Evolutionary conservation across 768 basidiomycete species (phyloP).

Genomic region (Amanita subjunquillea): DNA sequence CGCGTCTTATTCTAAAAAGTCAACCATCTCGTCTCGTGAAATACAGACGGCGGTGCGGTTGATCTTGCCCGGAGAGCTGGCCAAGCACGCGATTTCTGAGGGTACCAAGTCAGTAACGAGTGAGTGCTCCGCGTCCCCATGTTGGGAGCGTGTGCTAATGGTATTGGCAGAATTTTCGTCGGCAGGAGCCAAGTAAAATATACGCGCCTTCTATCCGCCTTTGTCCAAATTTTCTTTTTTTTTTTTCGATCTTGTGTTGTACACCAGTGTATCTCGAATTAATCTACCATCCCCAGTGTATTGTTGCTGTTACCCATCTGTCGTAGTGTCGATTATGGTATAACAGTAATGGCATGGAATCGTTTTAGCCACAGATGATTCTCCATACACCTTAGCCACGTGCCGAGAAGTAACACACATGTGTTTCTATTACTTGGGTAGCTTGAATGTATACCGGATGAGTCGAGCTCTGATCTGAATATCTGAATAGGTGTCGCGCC

Average conservation of each 20-base stretch:
- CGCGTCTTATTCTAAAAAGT: constrained; percentile 97
- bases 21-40: constrained; percentile 96
- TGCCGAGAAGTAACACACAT: too few relatives aligned
- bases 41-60: constrained; percentile 95
- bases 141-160: background rate
- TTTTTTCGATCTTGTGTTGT: constrained; percentile 12
- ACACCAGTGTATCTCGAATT: constrained; percentile 18
- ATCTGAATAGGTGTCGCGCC: too few relatives aligned
- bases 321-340: constrained; percentile 5
- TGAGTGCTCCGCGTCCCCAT: constrained; percentile 18
- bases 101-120: constrained; percentile 57
- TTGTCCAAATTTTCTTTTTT: too few relatives aligned
- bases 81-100: constrained; percentile 98
- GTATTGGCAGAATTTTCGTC: constrained; percentile 42
- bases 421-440: too few relatives aligned
- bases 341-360: background rate
- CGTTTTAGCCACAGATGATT: background rate
- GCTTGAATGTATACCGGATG: too few relatives aligned
- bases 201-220: background rate
- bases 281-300: constrained; percentile 5
- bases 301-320: constrained; percentile 1
- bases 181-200: constrained; percentile 40
- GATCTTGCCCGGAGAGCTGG: constrained; percentile 94
- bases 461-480: too few relatives aligned
- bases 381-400: too few relatives aligned